Evolutionary conservation across 148 eudicot genomes (phyloP).

Genomic region (Silene conica): DNA sequence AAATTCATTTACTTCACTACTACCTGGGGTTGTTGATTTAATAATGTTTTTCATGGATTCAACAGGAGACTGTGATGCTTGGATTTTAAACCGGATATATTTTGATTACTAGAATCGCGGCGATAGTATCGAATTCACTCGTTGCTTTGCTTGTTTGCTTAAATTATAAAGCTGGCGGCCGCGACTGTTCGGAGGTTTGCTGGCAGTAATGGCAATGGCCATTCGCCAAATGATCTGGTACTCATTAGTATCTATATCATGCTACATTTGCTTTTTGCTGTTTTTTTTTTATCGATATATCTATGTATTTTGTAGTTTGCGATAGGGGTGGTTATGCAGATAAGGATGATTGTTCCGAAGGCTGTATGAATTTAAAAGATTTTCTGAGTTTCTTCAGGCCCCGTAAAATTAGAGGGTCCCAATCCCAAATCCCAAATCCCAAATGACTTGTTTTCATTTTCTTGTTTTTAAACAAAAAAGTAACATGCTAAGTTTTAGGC

Average conservation of each 20-base stretch:
- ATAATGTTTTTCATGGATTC: not conserved
- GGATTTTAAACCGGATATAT: constrained; percentile 9
- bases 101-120: constrained; percentile 1
- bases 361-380: not conserved
- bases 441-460: too few relatives aligned
- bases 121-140: not conserved
- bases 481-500: too few relatives aligned
- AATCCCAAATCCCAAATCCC: too few relatives aligned
- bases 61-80: constrained; percentile 30
- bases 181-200: constrained; percentile 65
- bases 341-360: too few relatives aligned
- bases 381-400: not conserved
- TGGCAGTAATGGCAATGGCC: constrained; percentile 64
- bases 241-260: not conserved
- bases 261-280: not conserved
- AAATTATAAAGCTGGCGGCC: constrained; percentile 63
- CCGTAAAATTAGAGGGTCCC: too few relatives aligned
- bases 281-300: not conserved
- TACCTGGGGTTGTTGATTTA: not conserved
- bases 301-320: too few relatives aligned
- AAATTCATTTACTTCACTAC: not conserved
- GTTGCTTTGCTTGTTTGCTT: not conserved
- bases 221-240: constrained; percentile 72
- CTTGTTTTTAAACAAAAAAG: too few relatives aligned
- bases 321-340: too few relatives aligned